A percentile compares a stretch with the other conserved stretches of the same genome.
Conservation (phyloP, 371 early-diverging fungal genomes). For the Mortierella sp. region DNA sequence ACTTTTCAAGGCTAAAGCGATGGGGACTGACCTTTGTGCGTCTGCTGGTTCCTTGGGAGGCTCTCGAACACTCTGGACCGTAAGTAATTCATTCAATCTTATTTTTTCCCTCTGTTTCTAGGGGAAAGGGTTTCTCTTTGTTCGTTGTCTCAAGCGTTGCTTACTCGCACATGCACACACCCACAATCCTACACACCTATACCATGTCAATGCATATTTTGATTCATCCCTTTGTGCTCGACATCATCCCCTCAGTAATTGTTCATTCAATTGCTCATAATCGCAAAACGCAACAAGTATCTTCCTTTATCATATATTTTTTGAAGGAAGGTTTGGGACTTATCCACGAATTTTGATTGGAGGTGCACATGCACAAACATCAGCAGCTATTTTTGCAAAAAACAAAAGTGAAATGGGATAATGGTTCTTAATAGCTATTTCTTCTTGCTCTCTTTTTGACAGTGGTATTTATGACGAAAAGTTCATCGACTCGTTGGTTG, state of each 20-base stretch:
- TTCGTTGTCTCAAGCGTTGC: neutral
- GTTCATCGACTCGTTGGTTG: slow-evolving; percentile 80
- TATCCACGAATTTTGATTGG: neutral
- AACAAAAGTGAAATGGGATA: neutral
- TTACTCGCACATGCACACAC: too few relatives aligned
- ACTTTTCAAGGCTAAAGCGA: slow-evolving; percentile 75
- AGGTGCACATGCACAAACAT: neutral
- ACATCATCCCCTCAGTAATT: neutral
- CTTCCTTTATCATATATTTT: neutral
- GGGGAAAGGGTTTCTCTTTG: too few relatives aligned
- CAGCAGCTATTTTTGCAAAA: neutral
- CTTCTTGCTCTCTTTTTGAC: neutral
- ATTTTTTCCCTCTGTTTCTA: slow-evolving; percentile 63
- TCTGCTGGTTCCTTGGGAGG: slow-evolving; percentile 85
- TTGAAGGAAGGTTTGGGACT: neutral
- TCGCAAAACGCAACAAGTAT: neutral
- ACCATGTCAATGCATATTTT: neutral
- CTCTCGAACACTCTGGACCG: slow-evolving; percentile 78
- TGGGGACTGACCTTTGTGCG: slow-evolving; percentile 89
- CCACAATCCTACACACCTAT: too few relatives aligned
- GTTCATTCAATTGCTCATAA: neutral
- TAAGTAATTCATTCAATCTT: slow-evolving; percentile 53
- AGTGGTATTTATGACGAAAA: slow-evolving; percentile 83
- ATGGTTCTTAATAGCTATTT: neutral
- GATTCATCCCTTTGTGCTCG: neutral